Base-by-base conservation (phyloP, 805 yeast genomes). In the Metschnikowia koreensis region DNA sequence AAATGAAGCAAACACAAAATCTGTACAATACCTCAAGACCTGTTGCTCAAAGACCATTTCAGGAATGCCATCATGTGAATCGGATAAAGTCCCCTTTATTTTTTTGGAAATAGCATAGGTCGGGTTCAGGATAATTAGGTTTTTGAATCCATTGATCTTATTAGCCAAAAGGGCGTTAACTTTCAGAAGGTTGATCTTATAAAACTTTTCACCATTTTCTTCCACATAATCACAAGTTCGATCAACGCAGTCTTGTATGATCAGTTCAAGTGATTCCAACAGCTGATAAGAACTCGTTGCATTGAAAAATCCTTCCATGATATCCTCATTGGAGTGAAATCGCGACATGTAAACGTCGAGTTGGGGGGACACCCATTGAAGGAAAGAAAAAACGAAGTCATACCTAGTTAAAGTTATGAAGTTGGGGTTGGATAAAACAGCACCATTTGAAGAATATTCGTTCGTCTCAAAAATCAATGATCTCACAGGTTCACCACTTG, bases 1-100 rank as follows among this genome's bases (percentile, higher is more conserved):
- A 54, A 74, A 76, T 2, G 81, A 75, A 2, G 62, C 68, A 47
- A 81, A 75, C 6, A 84, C 53, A 29, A 83, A 64, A 28, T 79
- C 76, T 3, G 83, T 66, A 6, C 86, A 65, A 48, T 75, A 66
- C 48, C 70, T 71, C 13, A 67, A 62, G 16, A 73, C 66, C 15
- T 76, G 68, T 2, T 71, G 60, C 3, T 62, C 54, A n/a, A 75
- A 58, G 1, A 77, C 67, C 7, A 68, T 65, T 2, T 55, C 57
- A 2, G 80, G 73, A 2, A 72, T 70, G 12, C 64, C 61, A 46
- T 16, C 54, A 16, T 26, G 43, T 60, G 55, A 48, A 46, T 51
- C 39, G 60, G 67, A 47, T 16, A 69, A 52, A 29, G 61, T 62
- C 28, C 56, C 56, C 44, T 58, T 60, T 13, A 68, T 57, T 28